A percentile compares a stretch with the other conserved stretches of the same genome.
phyloP scores from a whole-genome alignment of 106 monocot genomes.

The Allium cepa region DNA sequence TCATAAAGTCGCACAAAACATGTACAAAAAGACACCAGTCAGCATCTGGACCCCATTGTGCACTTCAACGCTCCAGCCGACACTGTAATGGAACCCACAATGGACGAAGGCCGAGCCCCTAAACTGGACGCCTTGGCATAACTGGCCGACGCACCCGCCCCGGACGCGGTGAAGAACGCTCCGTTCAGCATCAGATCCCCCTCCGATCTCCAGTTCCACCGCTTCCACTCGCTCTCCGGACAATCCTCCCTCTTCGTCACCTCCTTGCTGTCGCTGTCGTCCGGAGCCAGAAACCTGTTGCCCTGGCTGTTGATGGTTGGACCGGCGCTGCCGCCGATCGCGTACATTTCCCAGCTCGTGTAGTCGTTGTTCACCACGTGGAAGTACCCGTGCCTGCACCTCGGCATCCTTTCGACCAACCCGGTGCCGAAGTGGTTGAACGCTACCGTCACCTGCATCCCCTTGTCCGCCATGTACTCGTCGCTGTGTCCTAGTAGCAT shows the following conservation, averaged over 20 bases:
- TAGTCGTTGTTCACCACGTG: constrained; percentile 20
- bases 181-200: constrained; percentile 16
- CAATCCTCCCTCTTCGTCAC: constrained; percentile 17
- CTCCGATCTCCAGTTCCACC: constrained; percentile 18
- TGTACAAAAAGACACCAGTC: background rate
- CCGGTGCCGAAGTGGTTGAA: constrained; percentile 7
- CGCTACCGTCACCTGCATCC: constrained; percentile 19
- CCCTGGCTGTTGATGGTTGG: constrained; percentile 21
- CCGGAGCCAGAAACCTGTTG: constrained; percentile 15
- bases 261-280: constrained; percentile 8
- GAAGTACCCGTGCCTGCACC: constrained; percentile 19
- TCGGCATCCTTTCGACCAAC: constrained; percentile 15
- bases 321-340: constrained; percentile 12
- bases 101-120: constrained; percentile 8
- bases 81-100: constrained; percentile 5
- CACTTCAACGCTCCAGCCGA: constrained; percentile 12
- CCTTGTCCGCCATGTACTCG: constrained; percentile 4
- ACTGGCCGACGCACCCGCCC: constrained; percentile 11
- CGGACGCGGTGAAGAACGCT: constrained; percentile 16
- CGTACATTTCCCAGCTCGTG: constrained; percentile 19
- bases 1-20: too few species aligned
- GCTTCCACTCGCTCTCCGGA: constrained; percentile 9
- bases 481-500: constrained; percentile 21
- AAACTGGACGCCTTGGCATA: constrained; percentile 14
- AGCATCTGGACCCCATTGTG: constrained; percentile 8